Percentiles rank a stretch among this genome's conserved stretches.
phyloP scores from a whole-genome alignment of 1,284 basidiomycete species.

The Sparassis latifolia region DNA sequence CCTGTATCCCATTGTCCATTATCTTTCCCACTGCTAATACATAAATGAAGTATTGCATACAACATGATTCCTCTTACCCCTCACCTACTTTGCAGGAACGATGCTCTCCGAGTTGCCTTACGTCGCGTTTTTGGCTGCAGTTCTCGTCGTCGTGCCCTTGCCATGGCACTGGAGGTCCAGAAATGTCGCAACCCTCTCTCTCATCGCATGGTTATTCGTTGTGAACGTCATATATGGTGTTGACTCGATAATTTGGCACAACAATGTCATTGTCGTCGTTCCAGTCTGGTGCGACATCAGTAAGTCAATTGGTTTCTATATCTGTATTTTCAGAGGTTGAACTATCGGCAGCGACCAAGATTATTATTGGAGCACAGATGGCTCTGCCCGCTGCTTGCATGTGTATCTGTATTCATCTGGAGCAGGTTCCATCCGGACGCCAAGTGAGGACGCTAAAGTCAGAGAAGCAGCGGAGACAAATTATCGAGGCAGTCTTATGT shows the following conservation, averaged over 20 bases:
- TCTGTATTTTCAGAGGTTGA: conserved; percentile 6
- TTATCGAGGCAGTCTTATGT: conserved; percentile 43
- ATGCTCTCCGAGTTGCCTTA: conserved; percentile 3
- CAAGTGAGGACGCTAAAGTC: too few relatives aligned
- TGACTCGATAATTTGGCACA: conserved; percentile 55
- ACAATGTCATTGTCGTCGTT: conserved; percentile 30
- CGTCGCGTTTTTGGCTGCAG: conserved; percentile 12
- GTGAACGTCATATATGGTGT: conserved; percentile 37
- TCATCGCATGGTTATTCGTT: conserved; percentile 34
- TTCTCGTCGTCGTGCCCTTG: conserved; percentile 21
- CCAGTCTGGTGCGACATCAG: conserved; percentile 53
- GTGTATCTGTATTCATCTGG: conserved; percentile 41
- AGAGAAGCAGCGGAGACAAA: too few relatives aligned
- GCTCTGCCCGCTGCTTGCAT: conserved; percentile 48
- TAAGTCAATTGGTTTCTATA: conserved; percentile 23
- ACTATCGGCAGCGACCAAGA: conserved; percentile 31
- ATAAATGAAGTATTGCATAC: background rate
- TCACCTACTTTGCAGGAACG: background rate
- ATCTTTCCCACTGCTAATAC: background rate
- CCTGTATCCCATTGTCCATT: too few relatives aligned
- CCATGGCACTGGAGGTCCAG: conserved; percentile 28
- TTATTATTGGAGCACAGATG: conserved; percentile 32
- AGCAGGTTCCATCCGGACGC: conserved; percentile 36
- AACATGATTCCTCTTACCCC: background rate
- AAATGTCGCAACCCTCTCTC: conserved; percentile 34